These are phyloP conservation scores for Saccharomycopsis fodiens DNA, from an alignment of 805 yeast species.

Conservation along the genomic window DNA sequence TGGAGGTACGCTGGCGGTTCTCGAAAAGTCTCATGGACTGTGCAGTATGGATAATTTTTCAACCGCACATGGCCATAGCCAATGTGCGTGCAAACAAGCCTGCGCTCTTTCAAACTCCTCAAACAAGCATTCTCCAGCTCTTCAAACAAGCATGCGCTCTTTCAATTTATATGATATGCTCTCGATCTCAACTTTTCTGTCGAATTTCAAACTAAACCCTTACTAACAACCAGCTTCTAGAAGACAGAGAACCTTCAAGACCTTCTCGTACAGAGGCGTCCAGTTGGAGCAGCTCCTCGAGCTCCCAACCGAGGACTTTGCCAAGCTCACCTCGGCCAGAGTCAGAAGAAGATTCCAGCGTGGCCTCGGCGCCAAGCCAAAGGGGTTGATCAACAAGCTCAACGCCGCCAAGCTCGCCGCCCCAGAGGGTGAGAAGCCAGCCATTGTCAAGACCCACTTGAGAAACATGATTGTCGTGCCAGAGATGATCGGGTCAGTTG, in stretches of 20 bases:
- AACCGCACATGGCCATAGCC: too few species aligned
- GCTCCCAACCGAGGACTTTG: slow-evolving; percentile 93
- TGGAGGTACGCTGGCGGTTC: too few species aligned
- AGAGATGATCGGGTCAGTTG: slow-evolving; percentile 99
- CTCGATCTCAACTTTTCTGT: background rate
- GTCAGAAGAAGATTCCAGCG: slow-evolving; percentile 99
- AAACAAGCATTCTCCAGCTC: too few species aligned
- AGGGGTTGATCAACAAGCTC: slow-evolving; percentile 93
- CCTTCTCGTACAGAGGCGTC: slow-evolving; percentile 98
- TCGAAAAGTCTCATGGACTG: too few species aligned
- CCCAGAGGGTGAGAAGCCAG: slow-evolving; percentile 92
- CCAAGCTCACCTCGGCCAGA: slow-evolving; percentile 95
- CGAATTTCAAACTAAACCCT: background rate
- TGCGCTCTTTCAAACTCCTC: too few species aligned
- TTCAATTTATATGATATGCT: too few species aligned
- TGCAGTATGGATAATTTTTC: too few species aligned
- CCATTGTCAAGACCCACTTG: slow-evolving; percentile 96
- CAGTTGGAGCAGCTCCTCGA: slow-evolving; percentile 90
- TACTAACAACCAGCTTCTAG: slow-evolving; percentile 28
- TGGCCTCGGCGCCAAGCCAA: slow-evolving; percentile 93
- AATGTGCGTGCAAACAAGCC: too few species aligned
- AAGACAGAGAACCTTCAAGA: slow-evolving; percentile 89
- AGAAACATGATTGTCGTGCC: slow-evolving; percentile 99
- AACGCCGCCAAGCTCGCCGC: slow-evolving; percentile 94
- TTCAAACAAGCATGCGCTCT: too few species aligned